Conservation (phyloP, 2,329 filamentous ascomycete species). For the Fusarium sublunatum region DNA sequence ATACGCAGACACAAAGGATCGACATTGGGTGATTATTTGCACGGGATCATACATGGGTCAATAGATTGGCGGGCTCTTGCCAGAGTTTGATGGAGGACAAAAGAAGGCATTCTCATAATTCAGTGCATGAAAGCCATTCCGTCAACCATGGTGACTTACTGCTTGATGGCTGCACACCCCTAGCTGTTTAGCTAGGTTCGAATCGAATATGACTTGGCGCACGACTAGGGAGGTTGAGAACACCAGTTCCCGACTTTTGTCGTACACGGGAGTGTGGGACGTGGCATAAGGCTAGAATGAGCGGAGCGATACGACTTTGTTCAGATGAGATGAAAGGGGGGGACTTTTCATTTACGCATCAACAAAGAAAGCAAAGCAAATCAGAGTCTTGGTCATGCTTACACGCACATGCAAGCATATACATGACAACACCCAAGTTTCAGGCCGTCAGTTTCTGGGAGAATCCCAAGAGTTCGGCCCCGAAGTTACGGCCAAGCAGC, state of each 20-base stretch:
- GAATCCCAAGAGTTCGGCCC: conserved; percentile 9
- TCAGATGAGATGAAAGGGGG: conserved; percentile 5
- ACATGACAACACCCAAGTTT: not conserved
- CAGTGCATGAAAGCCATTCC: conserved; percentile 4
- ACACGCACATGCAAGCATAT: conserved; percentile 2
- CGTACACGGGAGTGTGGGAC: conserved; percentile 22
- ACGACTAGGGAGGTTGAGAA: conserved; percentile 9
- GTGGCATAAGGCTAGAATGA: conserved; percentile 17
- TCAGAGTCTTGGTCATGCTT: not conserved
- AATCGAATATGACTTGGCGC: conserved; percentile 25
- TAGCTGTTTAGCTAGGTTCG: conserved; percentile 10
- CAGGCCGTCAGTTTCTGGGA: conserved; percentile 11
- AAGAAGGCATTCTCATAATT: conserved; percentile 9
- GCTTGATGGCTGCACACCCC: not conserved
- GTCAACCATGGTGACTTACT: not conserved
- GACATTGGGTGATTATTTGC: conserved; percentile 1
- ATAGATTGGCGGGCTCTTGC: conserved; percentile 9
- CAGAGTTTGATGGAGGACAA: conserved; percentile 15
- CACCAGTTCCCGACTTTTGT: conserved; percentile 10
- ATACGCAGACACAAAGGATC: conserved; percentile 17
- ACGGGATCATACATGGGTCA: conserved; percentile 23
- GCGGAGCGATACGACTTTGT: conserved; percentile 8
- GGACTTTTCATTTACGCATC: conserved; percentile 2
- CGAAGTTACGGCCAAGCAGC: conserved; percentile 10
- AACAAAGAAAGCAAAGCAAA: conserved; percentile 5